These are phyloP conservation scores for Yamadazyma nakazawae DNA, from an alignment of 805 yeast species.

Conservation along the genomic window DNA sequence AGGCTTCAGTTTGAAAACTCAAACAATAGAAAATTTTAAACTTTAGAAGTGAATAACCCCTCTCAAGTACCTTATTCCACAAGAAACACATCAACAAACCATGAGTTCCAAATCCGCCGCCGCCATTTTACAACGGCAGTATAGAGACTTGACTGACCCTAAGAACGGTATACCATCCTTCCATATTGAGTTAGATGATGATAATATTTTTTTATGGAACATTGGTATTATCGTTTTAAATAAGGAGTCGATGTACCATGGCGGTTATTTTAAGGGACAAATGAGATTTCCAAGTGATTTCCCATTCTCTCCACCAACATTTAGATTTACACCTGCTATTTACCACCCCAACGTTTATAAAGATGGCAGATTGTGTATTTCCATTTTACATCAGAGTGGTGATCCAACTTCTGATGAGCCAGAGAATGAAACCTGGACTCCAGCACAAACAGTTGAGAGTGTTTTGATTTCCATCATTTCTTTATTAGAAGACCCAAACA, in stretches of 20 bases:
- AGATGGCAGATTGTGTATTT: conserved; percentile 90
- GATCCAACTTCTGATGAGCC: conserved; percentile 89
- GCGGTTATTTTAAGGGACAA: conserved; percentile 92
- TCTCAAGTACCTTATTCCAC: not conserved
- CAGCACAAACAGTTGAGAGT: conserved; percentile 88
- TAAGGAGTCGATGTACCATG: conserved; percentile 86
- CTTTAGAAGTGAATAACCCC: not conserved
- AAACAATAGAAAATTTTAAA: no score
- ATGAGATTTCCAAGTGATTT: conserved; percentile 90
- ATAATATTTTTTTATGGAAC: conserved; percentile 66
- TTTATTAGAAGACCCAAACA: conserved; percentile 89
- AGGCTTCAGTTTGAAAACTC: not conserved
- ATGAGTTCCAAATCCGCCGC: conserved; percentile 64
- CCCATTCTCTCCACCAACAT: conserved; percentile 91
- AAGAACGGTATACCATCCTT: conserved; percentile 61
- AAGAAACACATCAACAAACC: not conserved
- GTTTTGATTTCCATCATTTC: conserved; percentile 89
- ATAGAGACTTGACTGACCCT: conserved; percentile 89
- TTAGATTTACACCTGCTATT: conserved; percentile 88
- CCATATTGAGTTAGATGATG: conserved; percentile 62
- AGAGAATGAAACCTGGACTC: conserved; percentile 92
- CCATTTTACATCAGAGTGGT: conserved; percentile 88
- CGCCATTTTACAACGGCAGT: conserved; percentile 87
- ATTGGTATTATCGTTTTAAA: conserved; percentile 90
- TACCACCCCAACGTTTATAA: conserved; percentile 94